Percentiles rank a stretch among this genome's conserved stretches.
Evolutionary conservation across 1,284 basidiomycete genomes (phyloP).

Genomic region (Ceratobasidium theobromae): DNA sequence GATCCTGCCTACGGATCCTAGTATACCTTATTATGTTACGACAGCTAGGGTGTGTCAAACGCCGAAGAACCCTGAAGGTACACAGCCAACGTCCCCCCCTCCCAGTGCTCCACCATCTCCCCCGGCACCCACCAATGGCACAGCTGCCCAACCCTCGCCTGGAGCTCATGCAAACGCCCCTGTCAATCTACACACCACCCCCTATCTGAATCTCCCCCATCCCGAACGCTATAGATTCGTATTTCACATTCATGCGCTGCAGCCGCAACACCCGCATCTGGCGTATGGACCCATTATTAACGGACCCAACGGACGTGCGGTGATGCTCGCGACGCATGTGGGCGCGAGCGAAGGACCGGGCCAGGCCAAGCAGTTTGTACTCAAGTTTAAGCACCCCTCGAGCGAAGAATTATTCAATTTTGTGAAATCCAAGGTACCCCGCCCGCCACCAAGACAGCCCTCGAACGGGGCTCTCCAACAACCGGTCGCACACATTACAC

Average conservation of each 20-base stretch:
- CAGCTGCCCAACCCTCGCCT: neutral
- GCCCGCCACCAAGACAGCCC: no score
- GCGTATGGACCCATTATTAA: neutral
- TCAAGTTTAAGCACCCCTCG: conserved; percentile 17
- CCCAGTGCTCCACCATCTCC: neutral
- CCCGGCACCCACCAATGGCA: neutral
- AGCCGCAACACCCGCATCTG: conserved; percentile 5
- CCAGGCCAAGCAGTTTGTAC: conserved; percentile 7
- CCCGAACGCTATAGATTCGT: conserved; percentile 6
- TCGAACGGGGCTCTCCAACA: no score
- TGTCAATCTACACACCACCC: neutral
- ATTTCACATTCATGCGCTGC: conserved; percentile 16
- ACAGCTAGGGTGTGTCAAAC: neutral
- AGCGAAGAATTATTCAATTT: neutral
- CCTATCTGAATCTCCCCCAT: neutral
- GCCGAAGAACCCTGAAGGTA: neutral
- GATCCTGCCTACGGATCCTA: neutral
- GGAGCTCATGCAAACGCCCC: neutral
- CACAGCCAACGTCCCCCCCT: neutral
- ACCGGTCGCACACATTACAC: neutral
- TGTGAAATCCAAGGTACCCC: neutral
- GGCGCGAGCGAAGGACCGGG: neutral
- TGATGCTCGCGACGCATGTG: neutral
- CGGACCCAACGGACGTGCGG: conserved; percentile 16
- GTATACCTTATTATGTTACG: neutral